Conservation (phyloP, 495 filamentous ascomycete species). For the Lasiosphaeria hispida region DNA sequence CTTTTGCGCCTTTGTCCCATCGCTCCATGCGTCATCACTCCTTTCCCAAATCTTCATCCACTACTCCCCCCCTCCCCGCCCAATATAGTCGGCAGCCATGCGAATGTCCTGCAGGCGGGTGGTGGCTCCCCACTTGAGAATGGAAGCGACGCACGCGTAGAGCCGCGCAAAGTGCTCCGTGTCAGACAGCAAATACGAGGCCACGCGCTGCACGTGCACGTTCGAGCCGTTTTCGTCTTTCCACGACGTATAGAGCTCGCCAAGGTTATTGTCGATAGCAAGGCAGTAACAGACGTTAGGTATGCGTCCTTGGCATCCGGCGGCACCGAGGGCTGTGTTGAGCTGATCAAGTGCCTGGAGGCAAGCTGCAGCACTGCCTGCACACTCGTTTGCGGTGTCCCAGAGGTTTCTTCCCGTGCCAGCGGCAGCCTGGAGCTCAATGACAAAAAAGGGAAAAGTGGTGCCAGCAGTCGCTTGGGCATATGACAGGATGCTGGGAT, state of each 20-base stretch:
- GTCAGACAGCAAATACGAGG: conserved; percentile 2
- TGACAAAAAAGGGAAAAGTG: conserved; percentile 8
- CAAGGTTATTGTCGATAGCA: conserved; percentile 10
- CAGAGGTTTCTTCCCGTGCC: conserved; percentile 10
- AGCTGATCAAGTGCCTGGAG: too few species aligned
- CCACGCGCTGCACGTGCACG: conserved; percentile 3
- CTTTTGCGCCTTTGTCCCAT: too few species aligned
- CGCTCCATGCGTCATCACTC: too few species aligned
- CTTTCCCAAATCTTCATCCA: too few species aligned
- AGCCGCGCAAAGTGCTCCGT: conserved; percentile 2
- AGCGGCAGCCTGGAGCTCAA: conserved; percentile 10
- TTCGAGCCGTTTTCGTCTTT: not conserved
- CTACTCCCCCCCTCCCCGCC: too few species aligned
- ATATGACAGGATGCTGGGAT: conserved; percentile 3
- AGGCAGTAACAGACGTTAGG: conserved; percentile 10
- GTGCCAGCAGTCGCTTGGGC: not conserved
- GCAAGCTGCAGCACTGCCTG: conserved; percentile 3
- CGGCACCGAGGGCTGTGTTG: too few species aligned
- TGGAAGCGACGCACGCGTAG: conserved; percentile 5
- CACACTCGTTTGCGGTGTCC: conserved; percentile 12
- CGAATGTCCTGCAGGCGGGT: too few species aligned
- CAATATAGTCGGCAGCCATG: too few species aligned
- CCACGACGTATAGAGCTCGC: conserved; percentile 8
- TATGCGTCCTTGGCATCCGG: conserved; percentile 1
- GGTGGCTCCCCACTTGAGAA: too few species aligned